Conservation (phyloP, 106 monocot species). For the Dendrobium nobile region DNA sequence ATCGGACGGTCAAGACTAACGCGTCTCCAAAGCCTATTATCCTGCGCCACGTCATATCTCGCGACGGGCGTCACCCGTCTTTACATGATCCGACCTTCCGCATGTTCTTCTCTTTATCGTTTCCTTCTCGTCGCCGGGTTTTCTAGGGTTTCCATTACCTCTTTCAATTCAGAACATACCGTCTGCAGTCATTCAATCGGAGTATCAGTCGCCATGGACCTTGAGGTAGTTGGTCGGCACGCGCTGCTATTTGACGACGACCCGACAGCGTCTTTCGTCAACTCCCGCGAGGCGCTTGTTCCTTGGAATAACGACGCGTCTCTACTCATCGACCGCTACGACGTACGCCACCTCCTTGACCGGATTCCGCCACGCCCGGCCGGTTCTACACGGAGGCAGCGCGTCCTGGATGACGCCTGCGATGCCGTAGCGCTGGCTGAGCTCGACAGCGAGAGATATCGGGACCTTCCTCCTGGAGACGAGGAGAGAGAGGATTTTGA, state of each 20-base stretch:
- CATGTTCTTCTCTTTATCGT: not conserved
- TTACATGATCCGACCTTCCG: not conserved
- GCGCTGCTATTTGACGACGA: slow-evolving; percentile 92
- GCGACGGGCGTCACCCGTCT: not conserved
- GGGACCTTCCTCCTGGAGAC: slow-evolving; percentile 33
- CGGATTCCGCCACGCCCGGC: slow-evolving; percentile 46
- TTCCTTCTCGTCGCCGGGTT: not conserved
- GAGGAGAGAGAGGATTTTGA: slow-evolving; percentile 2
- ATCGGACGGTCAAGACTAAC: not conserved
- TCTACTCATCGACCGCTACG: slow-evolving; percentile 86
- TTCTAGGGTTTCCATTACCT: slow-evolving; percentile 1
- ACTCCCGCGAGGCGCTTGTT: slow-evolving; percentile 67
- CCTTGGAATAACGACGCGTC: slow-evolving; percentile 58
- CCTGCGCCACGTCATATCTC: not conserved
- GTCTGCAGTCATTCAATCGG: not conserved
- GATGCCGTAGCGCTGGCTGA: slow-evolving; percentile 39
- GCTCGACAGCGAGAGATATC: slow-evolving; percentile 62
- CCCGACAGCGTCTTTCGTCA: slow-evolving; percentile 57
- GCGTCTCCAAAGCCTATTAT: too few species aligned
- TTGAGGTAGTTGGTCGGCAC: slow-evolving; percentile 70
- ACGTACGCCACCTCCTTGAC: slow-evolving; percentile 92
- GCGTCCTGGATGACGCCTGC: slow-evolving; percentile 16
- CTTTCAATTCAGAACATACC: too few species aligned
- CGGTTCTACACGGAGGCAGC: not conserved
- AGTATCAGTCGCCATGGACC: slow-evolving; percentile 24